A percentile compares a stretch with the other conserved stretches of the same genome.
phyloP scores from a whole-genome alignment of 257 asterid genomes.

The Nicotiana paniculata region DNA sequence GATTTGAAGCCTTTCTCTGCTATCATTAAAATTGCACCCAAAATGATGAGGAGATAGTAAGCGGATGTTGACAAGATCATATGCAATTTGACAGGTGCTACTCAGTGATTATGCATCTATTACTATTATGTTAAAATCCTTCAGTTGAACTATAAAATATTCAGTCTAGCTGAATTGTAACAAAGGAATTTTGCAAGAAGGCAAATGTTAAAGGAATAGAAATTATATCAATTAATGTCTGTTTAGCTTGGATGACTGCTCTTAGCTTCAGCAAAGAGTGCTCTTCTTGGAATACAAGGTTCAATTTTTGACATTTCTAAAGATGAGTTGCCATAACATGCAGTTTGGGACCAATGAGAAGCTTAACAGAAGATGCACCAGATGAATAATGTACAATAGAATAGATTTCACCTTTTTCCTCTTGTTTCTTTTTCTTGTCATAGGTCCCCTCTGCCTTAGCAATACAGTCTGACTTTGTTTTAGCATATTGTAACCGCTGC shows the following conservation, averaged over 20 bases:
- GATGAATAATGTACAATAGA: background rate
- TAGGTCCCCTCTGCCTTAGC: conserved; percentile 98
- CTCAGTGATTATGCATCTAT: background rate
- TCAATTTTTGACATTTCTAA: background rate
- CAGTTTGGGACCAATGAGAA: background rate
- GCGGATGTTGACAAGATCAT: background rate
- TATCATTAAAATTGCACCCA: background rate
- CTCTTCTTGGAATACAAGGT: background rate
- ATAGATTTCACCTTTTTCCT: conserved; percentile 69
- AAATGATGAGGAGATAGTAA: background rate
- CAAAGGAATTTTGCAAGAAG: background rate
- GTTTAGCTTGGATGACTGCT: background rate
- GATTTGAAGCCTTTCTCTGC: too few species aligned
- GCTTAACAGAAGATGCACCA: background rate
- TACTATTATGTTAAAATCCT: background rate
- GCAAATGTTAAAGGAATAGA: background rate
- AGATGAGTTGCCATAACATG: background rate
- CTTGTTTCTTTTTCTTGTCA: conserved; percentile 97
- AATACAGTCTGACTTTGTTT: conserved; percentile 80
- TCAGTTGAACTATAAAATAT: background rate
- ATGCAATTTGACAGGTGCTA: background rate
- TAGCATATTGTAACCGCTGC: conserved; percentile 96
- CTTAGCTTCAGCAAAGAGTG: background rate
- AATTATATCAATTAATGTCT: background rate
- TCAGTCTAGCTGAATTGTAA: background rate